These are phyloP conservation scores for Pestalotiopsis fici DNA, from an alignment of 2,329 filamentous ascomycete species.

Conservation along the genomic window DNA sequence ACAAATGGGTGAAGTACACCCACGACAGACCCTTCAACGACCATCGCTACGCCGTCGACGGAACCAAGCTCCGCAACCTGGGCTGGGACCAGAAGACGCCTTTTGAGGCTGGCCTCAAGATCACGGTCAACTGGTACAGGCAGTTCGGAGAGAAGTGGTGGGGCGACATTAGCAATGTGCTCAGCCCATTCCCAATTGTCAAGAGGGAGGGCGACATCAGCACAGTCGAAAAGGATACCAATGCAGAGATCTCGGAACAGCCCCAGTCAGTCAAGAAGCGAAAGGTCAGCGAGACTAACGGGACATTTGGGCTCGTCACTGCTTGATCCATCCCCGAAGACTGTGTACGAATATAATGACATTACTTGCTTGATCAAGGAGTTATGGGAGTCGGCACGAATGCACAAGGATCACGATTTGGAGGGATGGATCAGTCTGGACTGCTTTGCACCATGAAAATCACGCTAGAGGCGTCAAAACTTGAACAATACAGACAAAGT, in stretches of 20 bases:
- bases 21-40: slow-evolving; percentile 80
- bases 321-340: neutral
- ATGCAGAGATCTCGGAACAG: slow-evolving; percentile 37
- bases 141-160: slow-evolving; percentile 69
- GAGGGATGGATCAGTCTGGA: neutral
- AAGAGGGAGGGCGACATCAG: slow-evolving; percentile 36
- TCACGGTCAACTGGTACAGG: slow-evolving; percentile 71
- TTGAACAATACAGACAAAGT: neutral
- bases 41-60: slow-evolving; percentile 71
- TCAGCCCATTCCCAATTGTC: slow-evolving; percentile 68
- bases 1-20: slow-evolving; percentile 72
- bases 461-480: neutral
- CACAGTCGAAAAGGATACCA: slow-evolving; percentile 53
- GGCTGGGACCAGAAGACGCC: slow-evolving; percentile 70
- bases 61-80: slow-evolving; percentile 64
- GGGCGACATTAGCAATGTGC: slow-evolving; percentile 69
- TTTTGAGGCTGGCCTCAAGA: slow-evolving; percentile 63
- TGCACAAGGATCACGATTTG: neutral
- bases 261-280: slow-evolving; percentile 29
- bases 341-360: slow-evolving; percentile 2
- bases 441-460: neutral
- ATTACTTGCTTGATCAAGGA: neutral
- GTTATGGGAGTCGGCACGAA: neutral
- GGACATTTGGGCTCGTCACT: neutral
- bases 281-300: slow-evolving; percentile 16